Evolutionary conservation across 192 early-diverging fungal species (phyloP), one percentile per base, ranked within the genome.

Genomic region (Coemansia sp.): DNA sequence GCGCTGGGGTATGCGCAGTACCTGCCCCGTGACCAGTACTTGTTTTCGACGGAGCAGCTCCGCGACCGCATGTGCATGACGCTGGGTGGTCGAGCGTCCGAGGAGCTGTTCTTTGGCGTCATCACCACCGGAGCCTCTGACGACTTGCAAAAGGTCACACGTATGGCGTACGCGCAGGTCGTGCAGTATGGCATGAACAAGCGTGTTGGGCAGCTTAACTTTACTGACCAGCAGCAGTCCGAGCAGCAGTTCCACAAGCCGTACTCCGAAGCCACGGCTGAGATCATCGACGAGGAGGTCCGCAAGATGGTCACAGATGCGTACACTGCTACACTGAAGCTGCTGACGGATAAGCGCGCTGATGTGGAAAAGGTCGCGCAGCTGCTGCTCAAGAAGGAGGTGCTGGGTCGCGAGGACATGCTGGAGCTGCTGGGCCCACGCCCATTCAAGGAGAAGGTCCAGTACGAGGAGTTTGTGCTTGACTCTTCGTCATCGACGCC

Each of bases 1-100:
- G 97, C 97, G 13, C 88, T 99, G 14, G 97, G 97, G 14, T 99
- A 99, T 85, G 97, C 97, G 45, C 97, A 99, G 84, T 99, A 98
- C 77, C 76, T 99, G 68, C 97, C 97, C 65, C 94, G 96, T 79
- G 97, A 99, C 69, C 90, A 95, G 83, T 94, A 95, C 70, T 76
- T 99, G 70, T 94, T 98, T 71, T 96, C 95, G 21, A 94, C 90
- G 3, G 87, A 86, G 33, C 93, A 97, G 71, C 85, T 99, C 65
- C 76, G 90, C 61, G 97, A 99, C 85, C 86, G 90, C 65, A 92
- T 93, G 89, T 93, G 91, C 69, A 94, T 94, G 92, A 89, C 92
- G 24, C 84, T 94, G 31, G 92, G 91, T 43, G 92, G 92, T 0
- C 89, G 91, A 40, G 91, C 89, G 11, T 88, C 94, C 3, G 97